A percentile compares a stretch with the other conserved stretches of the same genome.
phyloP scores from a whole-genome alignment of 768 basidiomycete genomes.

The Dentipellis sp. region DNA sequence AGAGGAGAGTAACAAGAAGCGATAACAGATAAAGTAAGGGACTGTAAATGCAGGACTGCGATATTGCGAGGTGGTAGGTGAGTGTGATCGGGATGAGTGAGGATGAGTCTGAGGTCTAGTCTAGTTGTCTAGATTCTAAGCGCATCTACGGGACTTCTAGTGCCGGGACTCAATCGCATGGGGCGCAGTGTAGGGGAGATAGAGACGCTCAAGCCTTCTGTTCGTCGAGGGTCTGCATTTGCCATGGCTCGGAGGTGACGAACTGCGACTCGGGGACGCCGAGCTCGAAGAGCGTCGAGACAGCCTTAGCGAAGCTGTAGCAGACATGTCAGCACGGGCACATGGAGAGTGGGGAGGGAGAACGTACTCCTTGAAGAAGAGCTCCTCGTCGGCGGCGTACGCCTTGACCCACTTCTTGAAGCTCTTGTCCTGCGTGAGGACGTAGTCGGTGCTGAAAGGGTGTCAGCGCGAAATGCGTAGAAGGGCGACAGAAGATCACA shows the following conservation, averaged over 20 bases:
- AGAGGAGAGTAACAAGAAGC: too few species aligned
- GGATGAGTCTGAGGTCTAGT: too few species aligned
- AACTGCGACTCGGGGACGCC: slow-evolving; percentile 85
- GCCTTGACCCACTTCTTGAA: slow-evolving; percentile 86
- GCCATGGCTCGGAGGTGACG: slow-evolving; percentile 64
- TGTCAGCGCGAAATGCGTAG: not conserved
- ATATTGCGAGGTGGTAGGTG: too few species aligned
- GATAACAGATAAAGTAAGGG: too few species aligned
- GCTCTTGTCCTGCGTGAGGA: slow-evolving; percentile 79
- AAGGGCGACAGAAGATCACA: slow-evolving; percentile 20
- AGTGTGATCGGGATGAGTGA: too few species aligned
- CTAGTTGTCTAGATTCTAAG: too few species aligned
- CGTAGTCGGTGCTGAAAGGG: slow-evolving; percentile 66
- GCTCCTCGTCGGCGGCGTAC: slow-evolving; percentile 76
- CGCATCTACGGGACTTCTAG: too few species aligned
- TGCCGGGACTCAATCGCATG: too few species aligned
- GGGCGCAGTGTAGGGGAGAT: too few species aligned
- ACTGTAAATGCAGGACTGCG: too few species aligned
- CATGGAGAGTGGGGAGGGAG: not conserved
- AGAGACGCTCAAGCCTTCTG: slow-evolving; percentile 16
- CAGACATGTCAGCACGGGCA: not conserved
- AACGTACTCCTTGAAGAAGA: slow-evolving; percentile 92
- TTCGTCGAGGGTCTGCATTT: slow-evolving; percentile 44
- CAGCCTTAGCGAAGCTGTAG: slow-evolving; percentile 70
- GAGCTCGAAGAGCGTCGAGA: slow-evolving; percentile 80